Percentiles rank a stretch among this genome's conserved stretches.
These are phyloP conservation scores for Eutrema heterophyllum DNA, from an alignment of 345 rosid species.

Conservation along the genomic window DNA sequence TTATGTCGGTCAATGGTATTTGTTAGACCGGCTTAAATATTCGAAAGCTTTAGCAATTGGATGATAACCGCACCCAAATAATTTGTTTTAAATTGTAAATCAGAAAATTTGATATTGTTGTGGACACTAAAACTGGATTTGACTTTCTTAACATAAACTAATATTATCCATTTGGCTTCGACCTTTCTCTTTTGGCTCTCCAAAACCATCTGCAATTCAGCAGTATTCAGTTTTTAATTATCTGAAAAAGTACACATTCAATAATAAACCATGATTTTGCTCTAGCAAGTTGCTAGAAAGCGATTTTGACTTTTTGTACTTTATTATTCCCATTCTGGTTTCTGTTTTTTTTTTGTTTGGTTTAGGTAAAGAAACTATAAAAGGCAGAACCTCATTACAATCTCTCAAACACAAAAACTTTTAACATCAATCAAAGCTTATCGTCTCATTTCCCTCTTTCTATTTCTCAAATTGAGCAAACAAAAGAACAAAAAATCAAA, in stretches of 20 bases:
- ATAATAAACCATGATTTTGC: background rate
- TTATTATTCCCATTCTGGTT: background rate
- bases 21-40: too few relatives aligned
- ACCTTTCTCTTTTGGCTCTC: too few relatives aligned
- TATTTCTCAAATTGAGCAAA: background rate
- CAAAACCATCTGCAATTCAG: slow-evolving; percentile 15
- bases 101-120: too few relatives aligned
- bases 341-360: background rate
- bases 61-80: too few relatives aligned
- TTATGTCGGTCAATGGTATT: too few relatives aligned
- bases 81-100: too few relatives aligned
- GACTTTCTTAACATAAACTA: too few relatives aligned
- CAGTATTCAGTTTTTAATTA: background rate
- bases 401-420: slow-evolving; percentile 4
- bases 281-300: background rate
- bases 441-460: too few relatives aligned
- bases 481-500: background rate
- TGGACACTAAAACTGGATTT: too few relatives aligned
- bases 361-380: too few relatives aligned
- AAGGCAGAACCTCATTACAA: background rate
- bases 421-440: slow-evolving; percentile 9
- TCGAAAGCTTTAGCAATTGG: too few relatives aligned
- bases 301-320: slow-evolving; percentile 14
- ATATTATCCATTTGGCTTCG: too few relatives aligned
- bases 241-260: background rate